Evolutionary conservation across 1,284 basidiomycete genomes (phyloP), one percentile per base, ranked within the genome.

Genomic region (Chalciporus sp.): DNA sequence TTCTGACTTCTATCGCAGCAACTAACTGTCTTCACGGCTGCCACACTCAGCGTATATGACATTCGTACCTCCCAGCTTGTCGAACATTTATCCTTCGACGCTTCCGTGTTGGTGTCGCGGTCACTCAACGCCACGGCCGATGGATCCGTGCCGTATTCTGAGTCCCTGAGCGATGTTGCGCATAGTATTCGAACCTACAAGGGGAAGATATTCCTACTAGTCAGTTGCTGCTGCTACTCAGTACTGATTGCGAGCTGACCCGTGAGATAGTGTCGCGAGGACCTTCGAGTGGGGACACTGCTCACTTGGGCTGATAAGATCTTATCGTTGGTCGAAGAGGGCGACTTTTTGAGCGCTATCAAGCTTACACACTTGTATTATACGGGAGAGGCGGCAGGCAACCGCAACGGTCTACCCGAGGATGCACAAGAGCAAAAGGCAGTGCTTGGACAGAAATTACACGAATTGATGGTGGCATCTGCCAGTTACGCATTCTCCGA

Each of bases 251-350:
- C 47, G 39, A 35, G 33, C 44, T 59, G 42, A 60, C 52, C 37
- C 52, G 47, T 10, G 42, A 23, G 41, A 50, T 59, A 92, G 90
- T 80, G 81, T 43, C 80, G 80, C 52, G 79, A 85, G 55, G 85
- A 86, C 53, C 63, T 98, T 1, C 81, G 85, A 66, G 92, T 92
- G 0, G 97, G 95, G 27, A 93, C 90, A 0, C 76, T 98, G 23
- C 77, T 96, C 42, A 94, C 94, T 1, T 99, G 97, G 97, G 94
- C 96, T 10, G 95, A 99, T 69, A 86, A 91, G 20, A 87, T 99
- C 20, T 76, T 98, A 28, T 79, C 85, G 4, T 84, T 89, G 49
- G 95, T 98, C 26, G 82, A 94, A 65, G 78, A 82, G 5, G 94
- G 95, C 28, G 89, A 98, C 65, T 95, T 98, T 68, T 76, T 99